These are phyloP conservation scores for Chlamydomonas sphaeroides DNA, from an alignment of 139 green algal species.

Conservation along the genomic window DNA sequence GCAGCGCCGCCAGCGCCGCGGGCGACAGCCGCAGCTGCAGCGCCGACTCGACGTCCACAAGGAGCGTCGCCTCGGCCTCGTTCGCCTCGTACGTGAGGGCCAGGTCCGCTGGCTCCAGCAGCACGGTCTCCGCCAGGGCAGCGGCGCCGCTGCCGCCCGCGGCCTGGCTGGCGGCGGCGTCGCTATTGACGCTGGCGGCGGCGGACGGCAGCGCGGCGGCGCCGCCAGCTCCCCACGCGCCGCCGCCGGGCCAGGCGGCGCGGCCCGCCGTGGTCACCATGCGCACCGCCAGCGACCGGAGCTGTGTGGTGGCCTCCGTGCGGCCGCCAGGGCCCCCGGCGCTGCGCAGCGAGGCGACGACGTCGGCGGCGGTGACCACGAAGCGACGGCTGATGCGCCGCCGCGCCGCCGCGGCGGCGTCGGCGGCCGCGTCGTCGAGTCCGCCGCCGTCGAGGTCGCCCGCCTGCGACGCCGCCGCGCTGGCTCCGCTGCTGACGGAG, in stretches of 20 bases:
- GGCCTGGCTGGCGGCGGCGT: no score
- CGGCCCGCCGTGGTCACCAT: neutral
- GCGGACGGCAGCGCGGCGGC: neutral
- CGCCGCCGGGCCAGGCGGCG: no score
- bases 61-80: constrained; percentile 41
- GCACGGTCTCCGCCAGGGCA: constrained; percentile 9
- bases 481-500: no score
- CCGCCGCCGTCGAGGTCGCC: neutral
- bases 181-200: neutral
- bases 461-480: no score
- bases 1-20: constrained; percentile 67
- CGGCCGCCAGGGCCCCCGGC: no score
- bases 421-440: no score
- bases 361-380: no score
- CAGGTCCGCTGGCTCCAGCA: constrained; percentile 54
- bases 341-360: no score
- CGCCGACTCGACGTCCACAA: constrained; percentile 51
- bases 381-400: no score
- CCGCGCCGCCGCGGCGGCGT: no score
- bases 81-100: neutral
- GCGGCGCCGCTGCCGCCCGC: neutral
- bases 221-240: neutral
- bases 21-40: constrained; percentile 72
- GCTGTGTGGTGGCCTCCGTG: neutral
- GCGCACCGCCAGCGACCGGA: neutral